Evolutionary conservation across 1,284 basidiomycete species (phyloP), one percentile per base, ranked within the genome.

Genomic region (Cystobasidium slooffiae): DNA sequence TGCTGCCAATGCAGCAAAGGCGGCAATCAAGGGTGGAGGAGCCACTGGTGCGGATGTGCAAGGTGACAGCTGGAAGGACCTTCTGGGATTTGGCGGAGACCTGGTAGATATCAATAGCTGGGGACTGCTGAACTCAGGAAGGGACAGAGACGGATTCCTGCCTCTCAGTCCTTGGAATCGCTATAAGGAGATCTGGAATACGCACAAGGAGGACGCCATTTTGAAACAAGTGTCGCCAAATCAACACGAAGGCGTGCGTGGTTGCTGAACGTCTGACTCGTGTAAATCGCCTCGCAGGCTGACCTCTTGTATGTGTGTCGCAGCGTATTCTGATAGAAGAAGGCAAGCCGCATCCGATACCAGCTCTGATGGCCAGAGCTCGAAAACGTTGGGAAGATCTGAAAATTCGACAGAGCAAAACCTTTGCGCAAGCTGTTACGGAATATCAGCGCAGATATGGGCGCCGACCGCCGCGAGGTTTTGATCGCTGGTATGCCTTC

Each of bases 401-500:
- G 77, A 81, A 96, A 16, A 83, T 82, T 0, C 83, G 85, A 46
- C 94, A 97, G 83, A 93, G 91, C 81, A 87, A 86, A 79, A 90
- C 91, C 0, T 85, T 97, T n/a, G 81, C 82, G 9, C 87, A 88
- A 43, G 94, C 94, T 0, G 91, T 93, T 0, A 82, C 82, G 6
- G 93, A 95, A 82, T 97, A 97, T 83, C 86, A 85, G 79, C 84
- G 86, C 62, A 85, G 94, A 66, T 94, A 96, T 81, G 84, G 85
- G 1, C 88, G 91, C 44, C 37, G 59, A 12, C 68, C 68, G 22
- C 68, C 68, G 31, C 68, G 68, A 6, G 68, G 68, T 24, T 70
- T 70, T 47, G 68, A 31, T 47, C 39, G 56, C 58, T 78, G 79
- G 79, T 80, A 80, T 69, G 79, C 79, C 12, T 80, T 80, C 58